Evolutionary conservation across 2,329 filamentous ascomycete genomes (phyloP).

Genomic region (Drechslera avenae): DNA sequence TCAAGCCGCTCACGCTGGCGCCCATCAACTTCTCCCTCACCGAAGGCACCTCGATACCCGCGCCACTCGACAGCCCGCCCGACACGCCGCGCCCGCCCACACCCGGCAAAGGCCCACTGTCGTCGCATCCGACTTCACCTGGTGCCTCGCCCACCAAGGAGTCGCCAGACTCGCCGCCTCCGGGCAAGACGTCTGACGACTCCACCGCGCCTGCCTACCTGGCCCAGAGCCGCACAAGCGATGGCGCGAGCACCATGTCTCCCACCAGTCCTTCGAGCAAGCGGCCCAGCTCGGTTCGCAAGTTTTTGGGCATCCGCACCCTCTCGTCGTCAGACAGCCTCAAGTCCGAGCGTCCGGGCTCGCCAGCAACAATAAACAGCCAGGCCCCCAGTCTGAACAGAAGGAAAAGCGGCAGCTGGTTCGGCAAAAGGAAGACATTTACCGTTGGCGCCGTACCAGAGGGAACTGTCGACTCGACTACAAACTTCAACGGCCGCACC

Average conservation of each 20-base stretch:
- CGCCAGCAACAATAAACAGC: slow-evolving; percentile 43
- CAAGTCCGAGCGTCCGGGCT: slow-evolving; percentile 43
- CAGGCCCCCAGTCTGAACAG: slow-evolving; percentile 37
- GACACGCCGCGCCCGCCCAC: slow-evolving; percentile 47
- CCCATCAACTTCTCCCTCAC: slow-evolving; percentile 52
- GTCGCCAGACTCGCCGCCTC: slow-evolving; percentile 23
- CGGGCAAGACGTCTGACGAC: slow-evolving; percentile 26
- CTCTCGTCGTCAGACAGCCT: slow-evolving; percentile 46
- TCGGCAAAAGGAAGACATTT: slow-evolving; percentile 47
- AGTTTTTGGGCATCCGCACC: slow-evolving; percentile 48
- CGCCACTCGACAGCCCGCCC: slow-evolving; percentile 48
- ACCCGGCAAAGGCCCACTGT: slow-evolving; percentile 47
- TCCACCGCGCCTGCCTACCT: slow-evolving; percentile 21
- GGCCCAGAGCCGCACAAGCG: slow-evolving; percentile 34
- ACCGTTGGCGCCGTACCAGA: slow-evolving; percentile 42
- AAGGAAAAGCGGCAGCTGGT: slow-evolving; percentile 50
- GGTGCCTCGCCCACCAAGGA: slow-evolving; percentile 24
- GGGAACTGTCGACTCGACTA: slow-evolving; percentile 32
- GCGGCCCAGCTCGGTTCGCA: slow-evolving; percentile 49
- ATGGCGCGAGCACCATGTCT: slow-evolving; percentile 38
- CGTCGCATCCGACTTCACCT: slow-evolving; percentile 48
- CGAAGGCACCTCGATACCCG: slow-evolving; percentile 50
- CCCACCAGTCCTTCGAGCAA: slow-evolving; percentile 40
- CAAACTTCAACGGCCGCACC: slow-evolving; percentile 28
- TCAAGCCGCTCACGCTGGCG: slow-evolving; percentile 45